phyloP scores from a whole-genome alignment of 176 grass and related monocot species.

The Olyra latifolia region DNA sequence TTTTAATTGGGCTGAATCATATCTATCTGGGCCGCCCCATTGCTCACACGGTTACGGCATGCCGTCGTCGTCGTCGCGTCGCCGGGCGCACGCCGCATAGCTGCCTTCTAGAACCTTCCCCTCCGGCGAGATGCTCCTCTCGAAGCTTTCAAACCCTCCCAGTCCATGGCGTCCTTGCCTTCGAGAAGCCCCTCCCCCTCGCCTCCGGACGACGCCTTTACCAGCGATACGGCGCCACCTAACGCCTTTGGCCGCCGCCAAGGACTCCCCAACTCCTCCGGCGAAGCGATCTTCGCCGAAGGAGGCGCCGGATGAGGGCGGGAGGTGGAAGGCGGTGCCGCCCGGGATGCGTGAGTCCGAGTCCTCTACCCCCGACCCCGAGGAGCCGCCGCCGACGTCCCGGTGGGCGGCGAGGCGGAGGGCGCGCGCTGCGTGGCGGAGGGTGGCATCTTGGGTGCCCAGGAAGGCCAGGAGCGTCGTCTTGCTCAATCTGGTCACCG shows the following conservation, averaged over 20 bases:
- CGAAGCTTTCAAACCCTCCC: conserved; percentile 28
- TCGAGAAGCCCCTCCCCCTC: neutral
- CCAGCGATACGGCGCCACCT: neutral
- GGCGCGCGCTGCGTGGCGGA: conserved; percentile 28
- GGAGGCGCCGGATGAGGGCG: neutral
- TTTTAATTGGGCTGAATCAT: too few species aligned
- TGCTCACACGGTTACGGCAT: too few species aligned
- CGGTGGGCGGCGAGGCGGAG: conserved; percentile 13
- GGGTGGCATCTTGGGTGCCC: conserved; percentile 30
- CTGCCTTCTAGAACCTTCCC: conserved; percentile 30
- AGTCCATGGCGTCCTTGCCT: conserved; percentile 34
- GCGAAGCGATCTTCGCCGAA: neutral
- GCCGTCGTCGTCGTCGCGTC: too few species aligned
- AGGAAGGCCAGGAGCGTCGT: conserved; percentile 47
- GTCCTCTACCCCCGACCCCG: neutral
- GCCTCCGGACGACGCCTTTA: neutral
- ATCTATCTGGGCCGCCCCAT: too few species aligned
- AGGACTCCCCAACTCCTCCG: neutral
- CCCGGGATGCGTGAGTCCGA: conserved; percentile 22
- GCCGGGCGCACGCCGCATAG: neutral
- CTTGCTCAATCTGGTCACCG: conserved; percentile 44
- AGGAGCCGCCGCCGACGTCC: neutral
- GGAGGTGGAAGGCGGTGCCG: conserved; percentile 26
- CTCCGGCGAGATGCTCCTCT: conserved; percentile 40
- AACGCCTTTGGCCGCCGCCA: neutral